phyloP scores from a whole-genome alignment of 345 rosid species.

The Streptanthus diversifolius region DNA sequence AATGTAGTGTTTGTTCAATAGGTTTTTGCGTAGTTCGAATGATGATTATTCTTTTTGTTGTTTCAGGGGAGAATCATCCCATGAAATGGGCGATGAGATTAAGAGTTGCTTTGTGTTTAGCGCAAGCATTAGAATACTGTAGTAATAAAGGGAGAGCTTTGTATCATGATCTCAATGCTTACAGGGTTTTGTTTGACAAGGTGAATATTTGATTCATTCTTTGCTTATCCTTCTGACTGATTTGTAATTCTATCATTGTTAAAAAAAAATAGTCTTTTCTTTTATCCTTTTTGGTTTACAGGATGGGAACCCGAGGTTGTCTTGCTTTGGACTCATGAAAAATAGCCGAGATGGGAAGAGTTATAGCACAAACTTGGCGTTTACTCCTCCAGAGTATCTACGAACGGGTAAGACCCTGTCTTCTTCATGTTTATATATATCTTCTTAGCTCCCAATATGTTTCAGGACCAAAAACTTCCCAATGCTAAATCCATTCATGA shows the following conservation, averaged over 20 bases:
- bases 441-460: background rate
- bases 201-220: slow-evolving; percentile 31
- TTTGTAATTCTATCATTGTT: background rate
- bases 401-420: slow-evolving; percentile 57
- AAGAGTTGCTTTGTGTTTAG: slow-evolving; percentile 86
- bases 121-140: slow-evolving; percentile 87
- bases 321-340: slow-evolving; percentile 96
- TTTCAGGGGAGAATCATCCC: slow-evolving; percentile 89
- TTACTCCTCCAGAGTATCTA: slow-evolving; percentile 96
- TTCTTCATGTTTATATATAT: background rate
- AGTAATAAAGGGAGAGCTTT: slow-evolving; percentile 83
- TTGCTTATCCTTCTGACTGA: background rate
- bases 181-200: slow-evolving; percentile 88
- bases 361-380: slow-evolving; percentile 95
- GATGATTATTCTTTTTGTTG: background rate
- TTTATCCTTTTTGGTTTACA: slow-evolving; percentile 21
- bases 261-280: too few relatives aligned
- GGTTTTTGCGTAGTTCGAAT: background rate
- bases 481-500: background rate
- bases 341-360: slow-evolving; percentile 98
- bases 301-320: slow-evolving; percentile 94
- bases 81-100: slow-evolving; percentile 99
- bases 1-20: background rate
- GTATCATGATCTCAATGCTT: slow-evolving; percentile 96
- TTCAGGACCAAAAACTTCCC: background rate